phyloP scores from a whole-genome alignment of 2,329 filamentous ascomycete species.

The Daldinia sp. region DNA sequence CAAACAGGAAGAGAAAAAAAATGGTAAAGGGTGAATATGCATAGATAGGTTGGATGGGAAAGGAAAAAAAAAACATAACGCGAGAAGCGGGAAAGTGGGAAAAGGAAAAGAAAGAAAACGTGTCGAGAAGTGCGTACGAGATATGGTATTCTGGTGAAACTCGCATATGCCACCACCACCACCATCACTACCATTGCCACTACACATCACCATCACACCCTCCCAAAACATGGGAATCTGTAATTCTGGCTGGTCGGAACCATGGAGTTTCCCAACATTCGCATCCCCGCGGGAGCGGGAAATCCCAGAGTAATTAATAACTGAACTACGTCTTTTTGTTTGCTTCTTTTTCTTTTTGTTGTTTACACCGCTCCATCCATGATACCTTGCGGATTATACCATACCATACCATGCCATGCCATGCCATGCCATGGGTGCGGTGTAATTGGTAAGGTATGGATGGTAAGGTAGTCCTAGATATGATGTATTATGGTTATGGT shows the following conservation, averaged over 20 bases:
- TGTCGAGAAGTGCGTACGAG: background rate
- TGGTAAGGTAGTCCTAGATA: background rate
- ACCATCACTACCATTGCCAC: too few relatives aligned
- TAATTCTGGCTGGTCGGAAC: background rate
- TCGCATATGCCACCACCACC: slow-evolving; percentile 4
- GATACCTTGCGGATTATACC: background rate
- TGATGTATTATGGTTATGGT: background rate
- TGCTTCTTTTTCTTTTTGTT: background rate
- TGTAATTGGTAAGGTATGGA: background rate
- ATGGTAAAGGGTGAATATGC: background rate
- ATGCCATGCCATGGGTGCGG: background rate
- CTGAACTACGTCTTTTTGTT: background rate
- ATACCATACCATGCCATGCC: too few relatives aligned
- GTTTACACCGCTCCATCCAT: slow-evolving; percentile 4
- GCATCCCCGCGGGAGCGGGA: slow-evolving; percentile 17
- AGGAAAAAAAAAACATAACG: background rate
- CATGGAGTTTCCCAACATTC: slow-evolving; percentile 19
- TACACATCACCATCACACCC: background rate
- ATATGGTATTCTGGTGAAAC: slow-evolving; percentile 38
- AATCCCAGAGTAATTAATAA: background rate
- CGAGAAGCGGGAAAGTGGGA: slow-evolving; percentile 9
- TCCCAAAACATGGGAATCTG: slow-evolving; percentile 33
- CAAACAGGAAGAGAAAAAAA: background rate
- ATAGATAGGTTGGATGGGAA: background rate
- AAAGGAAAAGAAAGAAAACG: slow-evolving; percentile 5